These are phyloP conservation scores for Colletotrichum chlorophyti DNA, from an alignment of 2,329 filamentous ascomycete genomes.

Conservation along the genomic window DNA sequence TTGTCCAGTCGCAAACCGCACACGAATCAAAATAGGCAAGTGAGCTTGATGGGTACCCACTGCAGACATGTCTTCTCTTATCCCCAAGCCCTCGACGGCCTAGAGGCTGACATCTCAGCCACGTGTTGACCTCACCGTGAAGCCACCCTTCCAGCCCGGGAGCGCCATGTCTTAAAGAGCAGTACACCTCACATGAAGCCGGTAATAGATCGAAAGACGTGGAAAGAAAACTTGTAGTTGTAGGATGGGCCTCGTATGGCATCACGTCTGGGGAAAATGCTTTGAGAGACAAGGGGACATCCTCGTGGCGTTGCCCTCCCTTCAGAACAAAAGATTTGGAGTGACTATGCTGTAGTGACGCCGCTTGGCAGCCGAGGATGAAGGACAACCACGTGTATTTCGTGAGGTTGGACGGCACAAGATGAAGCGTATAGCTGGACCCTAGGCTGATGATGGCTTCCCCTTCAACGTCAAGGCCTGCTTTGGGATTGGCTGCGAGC, in stretches of 20 bases:
- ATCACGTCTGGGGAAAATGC: too few species aligned
- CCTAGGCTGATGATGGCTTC: neutral
- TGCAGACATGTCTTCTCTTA: neutral
- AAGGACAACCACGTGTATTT: too few species aligned
- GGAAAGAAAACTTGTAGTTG: too few species aligned
- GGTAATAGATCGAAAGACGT: neutral
- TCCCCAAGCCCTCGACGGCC: neutral
- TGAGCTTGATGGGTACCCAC: neutral
- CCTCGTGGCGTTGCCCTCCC: too few species aligned
- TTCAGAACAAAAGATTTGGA: too few species aligned
- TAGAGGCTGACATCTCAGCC: neutral
- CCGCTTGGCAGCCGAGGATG: too few species aligned
- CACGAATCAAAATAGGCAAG: neutral
- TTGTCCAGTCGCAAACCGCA: neutral
- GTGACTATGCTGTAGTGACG: too few species aligned
- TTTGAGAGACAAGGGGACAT: too few species aligned
- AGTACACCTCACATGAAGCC: neutral
- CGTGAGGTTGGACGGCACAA: conserved; percentile 1
- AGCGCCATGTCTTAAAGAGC: neutral
- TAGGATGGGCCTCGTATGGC: too few species aligned
- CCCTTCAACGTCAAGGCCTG: neutral
- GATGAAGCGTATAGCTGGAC: neutral
- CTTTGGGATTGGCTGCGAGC: neutral
- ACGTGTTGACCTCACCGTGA: neutral
- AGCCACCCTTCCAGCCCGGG: neutral